Percentiles rank a stretch among this genome's conserved stretches.
phyloP scores from a whole-genome alignment of 345 rosid species.

The Eucalyptus regnans region DNA sequence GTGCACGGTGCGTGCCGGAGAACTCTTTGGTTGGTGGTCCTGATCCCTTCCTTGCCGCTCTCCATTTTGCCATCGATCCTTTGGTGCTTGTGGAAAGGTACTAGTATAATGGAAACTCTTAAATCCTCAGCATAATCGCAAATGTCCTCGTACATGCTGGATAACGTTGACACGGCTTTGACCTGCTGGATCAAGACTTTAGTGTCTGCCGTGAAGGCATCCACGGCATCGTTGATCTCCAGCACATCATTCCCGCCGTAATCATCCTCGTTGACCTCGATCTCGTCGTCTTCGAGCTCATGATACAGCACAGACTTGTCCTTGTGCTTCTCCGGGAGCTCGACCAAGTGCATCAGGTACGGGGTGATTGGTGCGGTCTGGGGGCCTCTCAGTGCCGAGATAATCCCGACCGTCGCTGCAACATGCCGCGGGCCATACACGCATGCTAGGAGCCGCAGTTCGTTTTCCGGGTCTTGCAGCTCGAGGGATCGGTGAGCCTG shows the following conservation, averaged over 20 bases:
- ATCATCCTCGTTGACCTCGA: conserved; percentile 33
- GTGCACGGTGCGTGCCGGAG: conserved; percentile 74
- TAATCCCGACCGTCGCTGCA: conserved; percentile 35
- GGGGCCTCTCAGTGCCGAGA: conserved; percentile 41
- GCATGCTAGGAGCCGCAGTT: conserved; percentile 57
- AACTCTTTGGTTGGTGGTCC: conserved; percentile 60
- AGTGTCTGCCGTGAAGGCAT: conserved; percentile 35
- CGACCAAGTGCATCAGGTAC: conserved; percentile 65
- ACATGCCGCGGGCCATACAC: conserved; percentile 71
- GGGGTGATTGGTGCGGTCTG: conserved; percentile 25
- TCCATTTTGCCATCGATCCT: conserved; percentile 65
- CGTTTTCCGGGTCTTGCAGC: conserved; percentile 26
- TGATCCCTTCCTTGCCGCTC: conserved; percentile 41
- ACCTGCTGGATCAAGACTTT: conserved; percentile 34
- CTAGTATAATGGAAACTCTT: conserved; percentile 50
- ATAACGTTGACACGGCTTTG: conserved; percentile 46
- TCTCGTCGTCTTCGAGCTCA: conserved; percentile 37
- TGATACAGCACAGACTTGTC: conserved; percentile 40
- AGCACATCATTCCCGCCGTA: conserved; percentile 70
- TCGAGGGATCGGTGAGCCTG: conserved; percentile 36
- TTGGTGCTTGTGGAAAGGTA: conserved; percentile 90
- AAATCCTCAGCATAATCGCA: conserved; percentile 61
- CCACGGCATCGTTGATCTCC: conserved; percentile 46
- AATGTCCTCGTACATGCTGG: conserved; percentile 53
- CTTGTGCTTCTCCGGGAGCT: conserved; percentile 47